phyloP scores from a whole-genome alignment of 257 asterid species.

The Penstemon eatonii region DNA sequence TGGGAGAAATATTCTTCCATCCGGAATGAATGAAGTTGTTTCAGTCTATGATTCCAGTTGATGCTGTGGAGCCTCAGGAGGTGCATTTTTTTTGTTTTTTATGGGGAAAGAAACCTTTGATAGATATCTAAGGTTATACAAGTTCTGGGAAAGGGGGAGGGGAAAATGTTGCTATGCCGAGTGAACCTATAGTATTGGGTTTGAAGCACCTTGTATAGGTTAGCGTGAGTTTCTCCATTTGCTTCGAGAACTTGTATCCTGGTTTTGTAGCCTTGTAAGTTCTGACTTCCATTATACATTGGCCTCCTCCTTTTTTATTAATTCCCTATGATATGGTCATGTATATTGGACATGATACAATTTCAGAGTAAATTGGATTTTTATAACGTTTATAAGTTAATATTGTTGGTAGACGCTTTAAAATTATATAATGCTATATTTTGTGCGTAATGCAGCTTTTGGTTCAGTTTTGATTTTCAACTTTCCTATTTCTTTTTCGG shows the following conservation, averaged over 20 bases:
- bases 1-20: slow-evolving; percentile 85
- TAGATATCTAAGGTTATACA: not conserved
- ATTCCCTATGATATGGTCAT: slow-evolving; percentile 16
- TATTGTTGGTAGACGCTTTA: not conserved
- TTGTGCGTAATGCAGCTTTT: not conserved
- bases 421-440: not conserved
- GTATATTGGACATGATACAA: slow-evolving; percentile 26
- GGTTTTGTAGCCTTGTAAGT: not conserved
- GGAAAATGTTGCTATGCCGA: not conserved
- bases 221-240: not conserved
- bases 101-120: not conserved
- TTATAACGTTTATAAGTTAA: not conserved
- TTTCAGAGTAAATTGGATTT: slow-evolving; percentile 3
- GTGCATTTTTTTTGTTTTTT: not conserved
- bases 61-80: slow-evolving; percentile 19
- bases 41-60: not conserved
- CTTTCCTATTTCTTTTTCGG: too few species aligned
- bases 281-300: not conserved
- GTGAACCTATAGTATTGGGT: not conserved
- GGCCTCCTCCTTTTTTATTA: not conserved
- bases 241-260: not conserved
- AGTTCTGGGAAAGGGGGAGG: too few species aligned
- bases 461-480: too few species aligned
- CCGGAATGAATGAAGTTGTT: slow-evolving; percentile 60
- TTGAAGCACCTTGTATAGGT: not conserved